Evolutionary conservation across 371 early-diverging fungal species (phyloP).

Genomic region (Capillidium rhysosporum): DNA sequence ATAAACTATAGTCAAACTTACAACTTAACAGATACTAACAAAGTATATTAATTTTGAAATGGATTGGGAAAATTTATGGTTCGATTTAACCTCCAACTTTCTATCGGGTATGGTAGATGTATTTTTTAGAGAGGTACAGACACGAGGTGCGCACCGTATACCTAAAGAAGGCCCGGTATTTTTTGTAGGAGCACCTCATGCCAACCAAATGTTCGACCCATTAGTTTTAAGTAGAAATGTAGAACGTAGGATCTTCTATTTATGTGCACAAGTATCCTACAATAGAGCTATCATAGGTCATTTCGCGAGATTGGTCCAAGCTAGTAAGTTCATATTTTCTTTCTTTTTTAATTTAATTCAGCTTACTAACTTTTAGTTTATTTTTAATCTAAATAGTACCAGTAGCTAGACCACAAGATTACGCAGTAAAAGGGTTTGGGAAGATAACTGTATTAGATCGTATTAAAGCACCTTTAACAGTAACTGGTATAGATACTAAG

Average conservation of each 20-base stretch:
- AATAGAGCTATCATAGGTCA: background rate
- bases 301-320: background rate
- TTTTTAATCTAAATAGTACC: slow-evolving; percentile 62
- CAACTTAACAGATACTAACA: too few relatives aligned
- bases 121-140: slow-evolving; percentile 76
- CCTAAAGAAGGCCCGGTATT: slow-evolving; percentile 75
- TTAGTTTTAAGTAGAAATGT: slow-evolving; percentile 53
- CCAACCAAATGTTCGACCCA: slow-evolving; percentile 92
- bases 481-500: slow-evolving; percentile 43
- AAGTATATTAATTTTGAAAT: too few relatives aligned
- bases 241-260: slow-evolving; percentile 55
- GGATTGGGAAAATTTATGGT: background rate
- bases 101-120: slow-evolving; percentile 28
- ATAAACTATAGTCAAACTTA: too few relatives aligned
- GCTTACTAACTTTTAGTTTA: background rate
- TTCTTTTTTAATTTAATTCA: background rate
- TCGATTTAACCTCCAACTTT: background rate
- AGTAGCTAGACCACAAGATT: slow-evolving; percentile 82
- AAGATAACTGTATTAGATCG: slow-evolving; percentile 35
- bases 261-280: slow-evolving; percentile 58
- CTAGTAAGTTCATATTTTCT: slow-evolving; percentile 4
- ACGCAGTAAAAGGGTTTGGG: slow-evolving; percentile 50
- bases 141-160: slow-evolving; percentile 63
- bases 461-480: slow-evolving; percentile 31
- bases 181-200: slow-evolving; percentile 92